A percentile compares a stretch with the other conserved stretches of the same genome.
These are phyloP conservation scores for Fusarium pseudoanthophilum DNA, from an alignment of 2,329 filamentous ascomycete genomes.

Conservation along the genomic window DNA sequence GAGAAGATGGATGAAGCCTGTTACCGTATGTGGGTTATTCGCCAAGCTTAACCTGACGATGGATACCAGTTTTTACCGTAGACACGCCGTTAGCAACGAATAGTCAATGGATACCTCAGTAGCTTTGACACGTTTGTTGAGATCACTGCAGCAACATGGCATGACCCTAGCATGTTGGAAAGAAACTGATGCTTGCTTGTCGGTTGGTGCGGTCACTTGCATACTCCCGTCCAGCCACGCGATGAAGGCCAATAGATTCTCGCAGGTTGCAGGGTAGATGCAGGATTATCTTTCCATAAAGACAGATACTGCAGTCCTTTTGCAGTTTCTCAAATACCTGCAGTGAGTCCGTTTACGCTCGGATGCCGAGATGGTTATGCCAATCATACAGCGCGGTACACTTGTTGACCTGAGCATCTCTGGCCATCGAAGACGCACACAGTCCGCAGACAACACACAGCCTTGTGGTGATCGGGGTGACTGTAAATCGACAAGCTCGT, in stretches of 20 bases:
- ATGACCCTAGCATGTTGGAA: conserved; percentile 26
- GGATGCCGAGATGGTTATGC: conserved; percentile 4
- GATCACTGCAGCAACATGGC: conserved; percentile 40
- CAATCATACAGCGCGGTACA: conserved; percentile 16
- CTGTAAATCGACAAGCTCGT: conserved; percentile 24
- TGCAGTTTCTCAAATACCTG: conserved; percentile 7
- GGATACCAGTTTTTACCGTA: conserved; percentile 23
- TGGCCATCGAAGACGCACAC: conserved; percentile 10
- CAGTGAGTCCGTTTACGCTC: conserved; percentile 7
- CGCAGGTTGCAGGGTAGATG: conserved; percentile 23
- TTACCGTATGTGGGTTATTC: conserved; percentile 16
- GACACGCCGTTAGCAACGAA: conserved; percentile 27
- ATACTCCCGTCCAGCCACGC: conserved; percentile 21
- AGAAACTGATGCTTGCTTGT: conserved; percentile 12
- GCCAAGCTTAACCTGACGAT: conserved; percentile 29
- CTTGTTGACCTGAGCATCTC: conserved; percentile 26
- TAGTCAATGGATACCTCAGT: conserved; percentile 14
- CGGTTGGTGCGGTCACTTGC: conserved; percentile 32
- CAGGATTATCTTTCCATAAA: conserved; percentile 25
- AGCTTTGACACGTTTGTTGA: conserved; percentile 23
- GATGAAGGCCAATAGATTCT: conserved; percentile 29
- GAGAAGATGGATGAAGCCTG: conserved; percentile 20
- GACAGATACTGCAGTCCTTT: conserved; percentile 2
- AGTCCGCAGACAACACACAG: conserved; percentile 15
- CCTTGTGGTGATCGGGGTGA: conserved; percentile 17